Base-by-base conservation (phyloP, 2,329 filamentous ascomycete genomes). In the Claviceps digitariae region DNA sequence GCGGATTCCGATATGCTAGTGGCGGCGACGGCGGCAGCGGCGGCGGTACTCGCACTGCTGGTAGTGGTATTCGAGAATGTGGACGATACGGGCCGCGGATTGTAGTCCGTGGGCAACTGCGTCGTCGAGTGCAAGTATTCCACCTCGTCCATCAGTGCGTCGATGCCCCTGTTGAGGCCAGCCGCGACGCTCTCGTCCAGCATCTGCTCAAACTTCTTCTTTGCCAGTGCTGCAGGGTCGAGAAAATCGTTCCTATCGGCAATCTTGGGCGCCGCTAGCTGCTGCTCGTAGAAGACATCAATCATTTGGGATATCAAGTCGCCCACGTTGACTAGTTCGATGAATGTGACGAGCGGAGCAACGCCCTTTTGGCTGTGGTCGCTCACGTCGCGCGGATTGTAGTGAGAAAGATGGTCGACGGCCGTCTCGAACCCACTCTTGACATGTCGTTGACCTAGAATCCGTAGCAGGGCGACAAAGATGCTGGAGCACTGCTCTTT, bases 161-260 rank as follows among this genome's bases (percentile, higher is more conserved):
- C 91, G 57, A 98, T 97, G 58, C 93, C 93, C 72, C 95, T 96
- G 69, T 96, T 96, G 57, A 98, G 74, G 1, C 94, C 94, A 9
- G 91, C 90, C 4, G 93, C 93, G 8, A 98, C 93, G 56, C 88
- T 87, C 69, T 97, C 93, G 64, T 98, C 93, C 1, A 98, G 83
- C 86, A 96, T 95, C 65, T 96, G 90, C 74, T 98, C 93, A 62
- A 97, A 98, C 59, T 88, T 90, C 73, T 96, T 97, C 79, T 98
- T 98, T 58, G 93, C 90, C 61, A 96, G 85, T 34, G 87, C 86
- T 0, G 90, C 88, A 21, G 90, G 86, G 63, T 95, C 89, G 48
- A 98, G 75, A 63, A 98, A 98, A 69, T 98, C 93, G 65, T 95
- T 94, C 45, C 87, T 83, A 65, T 97, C 91, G 1, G 86, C 86